These are phyloP conservation scores for Xylaria digitata DNA, from an alignment of 2,329 filamentous ascomycete genomes.

Conservation along the genomic window DNA sequence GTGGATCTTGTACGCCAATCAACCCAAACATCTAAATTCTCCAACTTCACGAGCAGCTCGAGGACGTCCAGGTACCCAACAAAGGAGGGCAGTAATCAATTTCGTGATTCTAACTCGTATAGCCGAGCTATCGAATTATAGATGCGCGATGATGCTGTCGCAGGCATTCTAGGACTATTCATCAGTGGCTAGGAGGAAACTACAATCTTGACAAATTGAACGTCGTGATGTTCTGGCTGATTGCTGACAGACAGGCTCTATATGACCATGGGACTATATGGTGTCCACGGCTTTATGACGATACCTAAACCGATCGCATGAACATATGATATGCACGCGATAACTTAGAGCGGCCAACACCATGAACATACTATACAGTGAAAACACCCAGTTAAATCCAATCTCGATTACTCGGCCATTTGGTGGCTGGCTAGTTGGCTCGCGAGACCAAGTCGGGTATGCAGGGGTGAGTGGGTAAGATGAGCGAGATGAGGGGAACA, in stretches of 20 bases:
- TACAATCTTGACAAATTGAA: not conserved
- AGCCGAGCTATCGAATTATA: slow-evolving; percentile 20
- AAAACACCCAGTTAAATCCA: slow-evolving; percentile 33
- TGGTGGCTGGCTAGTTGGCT: slow-evolving; percentile 37
- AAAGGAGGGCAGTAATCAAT: slow-evolving; percentile 16
- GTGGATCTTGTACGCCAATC: slow-evolving; percentile 29
- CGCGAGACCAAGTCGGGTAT: slow-evolving; percentile 34
- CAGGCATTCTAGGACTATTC: not conserved
- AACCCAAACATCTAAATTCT: slow-evolving; percentile 17
- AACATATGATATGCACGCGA: slow-evolving; percentile 29
- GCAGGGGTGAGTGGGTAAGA: slow-evolving; percentile 40
- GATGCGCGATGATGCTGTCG: not conserved
- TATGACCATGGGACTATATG: slow-evolving; percentile 17
- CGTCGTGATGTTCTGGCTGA: slow-evolving; percentile 16
- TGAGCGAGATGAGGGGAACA: slow-evolving; percentile 37
- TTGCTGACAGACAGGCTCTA: slow-evolving; percentile 22
- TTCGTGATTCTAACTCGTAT: slow-evolving; percentile 30
- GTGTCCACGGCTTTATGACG: slow-evolving; percentile 13
- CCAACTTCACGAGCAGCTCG: slow-evolving; percentile 1
- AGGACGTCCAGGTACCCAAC: slow-evolving; percentile 14
- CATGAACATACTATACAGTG: slow-evolving; percentile 18
- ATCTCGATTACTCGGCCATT: slow-evolving; percentile 39
- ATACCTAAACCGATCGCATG: slow-evolving; percentile 29
- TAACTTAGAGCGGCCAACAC: slow-evolving; percentile 31
- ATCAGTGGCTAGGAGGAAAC: slow-evolving; percentile 1